Evolutionary conservation across 2,329 filamentous ascomycete species (phyloP), one percentile per base, ranked within the genome.

Genomic region (Nannizziopsis arthrosporioides): DNA sequence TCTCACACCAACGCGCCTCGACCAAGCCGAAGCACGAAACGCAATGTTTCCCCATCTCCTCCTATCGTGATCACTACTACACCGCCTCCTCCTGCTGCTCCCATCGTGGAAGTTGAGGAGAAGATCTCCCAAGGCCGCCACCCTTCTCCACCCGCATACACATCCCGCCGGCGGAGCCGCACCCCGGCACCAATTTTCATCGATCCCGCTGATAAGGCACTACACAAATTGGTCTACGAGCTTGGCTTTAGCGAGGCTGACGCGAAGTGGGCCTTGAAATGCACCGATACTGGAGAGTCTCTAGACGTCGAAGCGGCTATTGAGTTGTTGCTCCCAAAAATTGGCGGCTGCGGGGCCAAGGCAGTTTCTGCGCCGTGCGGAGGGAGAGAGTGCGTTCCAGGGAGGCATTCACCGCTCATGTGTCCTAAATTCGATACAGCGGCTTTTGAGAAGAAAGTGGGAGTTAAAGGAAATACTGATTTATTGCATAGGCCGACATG

Each of bases 271-370:
- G 78, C 78, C 14, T 62, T 82, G 14, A 70, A 72, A 36, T 70
- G 73, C 55, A 81, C 77, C 4, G 78, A 81, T 58, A 71, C 70
- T 11, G 78, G 77, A 0, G 74, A 78, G 53, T 76, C 76, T 0
- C 63, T 81, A 53, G 67, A 79, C 49, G 68, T 76, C 8, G 71
- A 78, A 55, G 69, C 72, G 3, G 78, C 78, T 0, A 71, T 81
- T 17, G 72, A 77, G 50, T 57, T 78, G 49, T 62, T 82, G 52
- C 57, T 76, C 14, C 61, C 64, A 48, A 56, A 46, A 52, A 55
- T 38, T 49, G 58, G 14, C 42, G 51, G 11, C 51, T 53, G 32
- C 46, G 22, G 50, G 52, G 1, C 50, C 2, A 15, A 12, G 56
- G 19, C 47, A 52, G 4, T 42, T 54, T 4, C 22, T 4, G 22